Evolutionary conservation across 2,329 filamentous ascomycete species (phyloP).

Genomic region (Ceratocystiopsis minuta): DNA sequence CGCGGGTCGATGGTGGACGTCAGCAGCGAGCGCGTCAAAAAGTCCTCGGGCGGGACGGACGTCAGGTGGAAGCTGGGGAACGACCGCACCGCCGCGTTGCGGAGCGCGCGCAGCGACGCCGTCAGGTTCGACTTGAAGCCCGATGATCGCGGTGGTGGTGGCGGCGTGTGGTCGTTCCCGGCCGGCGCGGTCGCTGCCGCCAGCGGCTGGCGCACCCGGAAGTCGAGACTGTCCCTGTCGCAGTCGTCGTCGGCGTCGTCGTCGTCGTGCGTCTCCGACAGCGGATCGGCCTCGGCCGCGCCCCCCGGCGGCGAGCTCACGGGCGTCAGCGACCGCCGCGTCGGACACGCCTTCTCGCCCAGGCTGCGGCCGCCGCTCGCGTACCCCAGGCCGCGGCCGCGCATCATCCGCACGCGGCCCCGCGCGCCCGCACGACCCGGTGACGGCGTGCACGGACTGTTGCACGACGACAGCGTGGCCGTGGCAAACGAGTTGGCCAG

Average conservation of each 20-base stretch:
- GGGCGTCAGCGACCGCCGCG: conserved; percentile 33
- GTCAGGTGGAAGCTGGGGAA: conserved; percentile 45
- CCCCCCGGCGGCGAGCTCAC: conserved; percentile 33
- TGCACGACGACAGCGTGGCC: conserved; percentile 29
- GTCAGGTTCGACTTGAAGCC: conserved; percentile 54
- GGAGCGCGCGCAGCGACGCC: conserved; percentile 44
- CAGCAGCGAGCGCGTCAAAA: conserved; percentile 48
- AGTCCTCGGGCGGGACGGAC: conserved; percentile 47
- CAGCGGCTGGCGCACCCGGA: conserved; percentile 25
- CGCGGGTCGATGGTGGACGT: conserved; percentile 39
- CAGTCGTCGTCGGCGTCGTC: conserved; percentile 17
- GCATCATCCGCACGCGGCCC: conserved; percentile 10
- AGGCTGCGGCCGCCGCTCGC: no score
- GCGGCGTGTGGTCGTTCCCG: background rate
- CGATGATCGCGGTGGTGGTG: conserved; percentile 14
- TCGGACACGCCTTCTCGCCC: conserved; percentile 19
- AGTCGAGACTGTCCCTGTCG: conserved; percentile 28
- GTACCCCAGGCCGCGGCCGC: conserved; percentile 10
- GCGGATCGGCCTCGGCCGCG: conserved; percentile 31
- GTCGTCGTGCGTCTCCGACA: conserved; percentile 22
- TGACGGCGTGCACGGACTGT: conserved; percentile 24
- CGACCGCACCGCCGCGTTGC: conserved; percentile 40
- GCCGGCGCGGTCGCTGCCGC: background rate
- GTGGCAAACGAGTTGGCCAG: conserved; percentile 36
- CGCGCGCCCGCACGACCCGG: no score